Base-by-base conservation (phyloP, 1,139 yeast genomes). In the Candida albicans region DNA sequence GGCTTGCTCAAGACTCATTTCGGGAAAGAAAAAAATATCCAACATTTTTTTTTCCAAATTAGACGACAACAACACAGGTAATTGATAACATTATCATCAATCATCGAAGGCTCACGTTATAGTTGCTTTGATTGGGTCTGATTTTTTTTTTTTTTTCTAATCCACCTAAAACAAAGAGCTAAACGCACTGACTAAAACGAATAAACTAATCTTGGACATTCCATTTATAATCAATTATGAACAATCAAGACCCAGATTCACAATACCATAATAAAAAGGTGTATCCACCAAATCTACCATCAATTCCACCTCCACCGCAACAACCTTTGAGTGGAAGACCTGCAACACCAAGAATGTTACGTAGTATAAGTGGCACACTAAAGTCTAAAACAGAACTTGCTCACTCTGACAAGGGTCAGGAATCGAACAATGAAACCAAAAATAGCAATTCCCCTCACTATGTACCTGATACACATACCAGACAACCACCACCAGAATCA, bases 291-390 rank as follows among this genome's bases (percentile, higher is more conserved):
- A 27, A 30, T 27, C 31, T 38, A 11, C 32, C 41, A 5, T 14
- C 41, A 8, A 32, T 22, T 10, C 26, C 35, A 13, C 38, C 37
- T 24, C 29, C 35, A 32, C 41, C 45, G 28, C 38, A 31, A 11
- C 37, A 8, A 30, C 28, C 37, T 14, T 31, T 37, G 5, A 29
- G 39, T 33, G 52, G 47, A 24, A 74, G 67, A 42, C 90, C 89
- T 2, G 91, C 91, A 2, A 84, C 91, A 1, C 87, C 90, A n/a
- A 68, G 91, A 54, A 85, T 85, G 93, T 67, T 85, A 54, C 72
- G 89, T 49, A 80, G 79, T 52, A 75, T 74, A 10, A 70, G 73
- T 50, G 71, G 73, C 33, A 62, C 68, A 37, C 51, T 67, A 46
- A 65, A 61, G 41, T 37, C 53, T 13, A 42, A 42, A 35, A 32